Conservation (phyloP, 805 yeast genomes). For the Teunomyces barrocoloradensis region DNA sequence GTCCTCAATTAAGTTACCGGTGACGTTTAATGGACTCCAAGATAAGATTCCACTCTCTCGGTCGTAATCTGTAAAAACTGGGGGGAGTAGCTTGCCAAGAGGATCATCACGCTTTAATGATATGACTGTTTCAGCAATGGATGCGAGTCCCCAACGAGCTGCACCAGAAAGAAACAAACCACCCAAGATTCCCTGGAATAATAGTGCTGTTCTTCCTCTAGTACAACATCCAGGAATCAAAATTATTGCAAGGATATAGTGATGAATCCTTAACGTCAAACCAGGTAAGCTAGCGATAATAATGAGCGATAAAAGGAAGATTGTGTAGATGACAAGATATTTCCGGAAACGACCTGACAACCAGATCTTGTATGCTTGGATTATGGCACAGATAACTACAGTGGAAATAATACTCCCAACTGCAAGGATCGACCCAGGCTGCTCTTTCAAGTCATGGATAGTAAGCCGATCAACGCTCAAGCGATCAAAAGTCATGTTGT, state of each 20-base stretch:
- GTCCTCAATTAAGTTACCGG: conserved; percentile 9
- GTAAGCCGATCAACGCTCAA: conserved; percentile 86
- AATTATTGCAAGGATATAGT: conserved; percentile 70
- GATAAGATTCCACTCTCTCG: conserved; percentile 27
- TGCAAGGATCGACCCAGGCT: conserved; percentile 74
- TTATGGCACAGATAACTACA: conserved; percentile 51
- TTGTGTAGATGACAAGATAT: conserved; percentile 54
- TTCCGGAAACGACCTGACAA: conserved; percentile 63
- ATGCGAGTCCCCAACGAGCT: conserved; percentile 90
- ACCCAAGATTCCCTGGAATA: conserved; percentile 79
- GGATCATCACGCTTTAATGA: conserved; percentile 76
- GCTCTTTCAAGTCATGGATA: conserved; percentile 62
- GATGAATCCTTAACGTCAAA: conserved; percentile 74
- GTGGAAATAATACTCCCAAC: conserved; percentile 48
- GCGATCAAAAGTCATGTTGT: conserved; percentile 84
- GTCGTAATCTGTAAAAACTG: conserved; percentile 38
- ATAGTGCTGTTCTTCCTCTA: conserved; percentile 62
- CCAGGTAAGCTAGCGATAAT: conserved; percentile 56
- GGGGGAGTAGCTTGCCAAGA: conserved; percentile 52
- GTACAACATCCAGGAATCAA: conserved; percentile 84
- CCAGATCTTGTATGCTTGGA: conserved; percentile 83
- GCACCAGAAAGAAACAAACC: conserved; percentile 85
- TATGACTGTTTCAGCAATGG: conserved; percentile 74
- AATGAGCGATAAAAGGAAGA: conserved; percentile 43
- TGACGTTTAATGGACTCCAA: conserved; percentile 29